Percentiles rank a stretch among this genome's conserved stretches.
These are phyloP conservation scores for Castanopsis chinensis DNA, from an alignment of 306 rosid species.

Conservation along the genomic window DNA sequence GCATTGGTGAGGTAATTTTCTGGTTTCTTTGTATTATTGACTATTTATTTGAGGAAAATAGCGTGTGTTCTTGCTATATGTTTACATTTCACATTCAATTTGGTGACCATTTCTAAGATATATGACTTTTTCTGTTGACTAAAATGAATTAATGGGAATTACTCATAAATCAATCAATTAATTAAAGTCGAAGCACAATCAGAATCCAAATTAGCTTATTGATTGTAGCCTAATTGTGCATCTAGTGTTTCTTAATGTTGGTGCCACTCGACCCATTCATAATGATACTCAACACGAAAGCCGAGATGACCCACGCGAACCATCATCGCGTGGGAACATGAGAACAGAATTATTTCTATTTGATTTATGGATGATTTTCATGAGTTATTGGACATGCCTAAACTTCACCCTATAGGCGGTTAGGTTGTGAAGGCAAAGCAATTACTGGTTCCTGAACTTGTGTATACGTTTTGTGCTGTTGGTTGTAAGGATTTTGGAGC, in stretches of 20 bases:
- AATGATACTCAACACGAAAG: no score
- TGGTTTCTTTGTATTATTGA: background rate
- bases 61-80: background rate
- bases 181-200: no score
- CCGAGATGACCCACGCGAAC: no score
- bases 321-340: background rate
- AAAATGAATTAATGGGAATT: background rate
- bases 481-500: background rate
- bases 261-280: no score
- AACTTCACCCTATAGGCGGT: background rate
- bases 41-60: background rate
- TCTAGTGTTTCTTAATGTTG: no score
- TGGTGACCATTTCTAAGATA: background rate
- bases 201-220: no score
- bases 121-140: background rate
- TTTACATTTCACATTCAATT: background rate
- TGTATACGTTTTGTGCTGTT: background rate
- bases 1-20: conserved; percentile 63
- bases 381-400: background rate
- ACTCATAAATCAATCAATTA: no score
- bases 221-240: no score
- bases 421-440: background rate
- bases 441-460: background rate
- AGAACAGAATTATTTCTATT: background rate
- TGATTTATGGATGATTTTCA: background rate